Percentiles rank a stretch among this genome's conserved stretches.
These are phyloP conservation scores for Closterium sp. DNA, from an alignment of 139 green algal genomes.

Conservation along the genomic window DNA sequence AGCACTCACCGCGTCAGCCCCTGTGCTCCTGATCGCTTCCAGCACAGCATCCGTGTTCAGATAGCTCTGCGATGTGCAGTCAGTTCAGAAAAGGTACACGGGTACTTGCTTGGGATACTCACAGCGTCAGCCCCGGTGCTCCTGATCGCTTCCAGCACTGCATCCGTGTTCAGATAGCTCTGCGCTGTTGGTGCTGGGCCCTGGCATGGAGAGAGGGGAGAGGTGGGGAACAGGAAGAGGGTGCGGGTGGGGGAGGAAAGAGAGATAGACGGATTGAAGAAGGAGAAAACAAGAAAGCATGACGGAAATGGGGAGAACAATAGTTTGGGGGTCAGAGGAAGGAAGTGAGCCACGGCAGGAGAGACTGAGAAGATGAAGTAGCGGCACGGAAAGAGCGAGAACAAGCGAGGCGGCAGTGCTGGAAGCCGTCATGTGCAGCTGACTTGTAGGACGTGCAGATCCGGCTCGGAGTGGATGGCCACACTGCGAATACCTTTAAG, in stretches of 20 bases:
- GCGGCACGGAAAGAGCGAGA: background rate
- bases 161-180: slow-evolving; percentile 73
- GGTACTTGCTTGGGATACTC: too few species aligned
- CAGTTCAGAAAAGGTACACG: too few species aligned
- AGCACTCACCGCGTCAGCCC: slow-evolving; percentile 41
- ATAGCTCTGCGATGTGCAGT: slow-evolving; percentile 76
- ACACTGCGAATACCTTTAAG: slow-evolving; percentile 83
- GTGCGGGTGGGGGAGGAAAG: background rate
- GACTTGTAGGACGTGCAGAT: slow-evolving; percentile 64
- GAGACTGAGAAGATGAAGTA: background rate
- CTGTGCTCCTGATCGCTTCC: slow-evolving; percentile 57
- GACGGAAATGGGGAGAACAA: background rate
- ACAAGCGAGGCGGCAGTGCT: background rate
- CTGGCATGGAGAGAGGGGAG: slow-evolving; percentile 6
- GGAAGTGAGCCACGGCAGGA: background rate
- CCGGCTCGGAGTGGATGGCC: slow-evolving; percentile 76
- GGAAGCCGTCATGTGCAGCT: slow-evolving; percentile 27
- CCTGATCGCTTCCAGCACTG: slow-evolving; percentile 65
- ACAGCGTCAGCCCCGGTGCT: slow-evolving; percentile 67
- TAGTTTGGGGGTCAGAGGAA: background rate
- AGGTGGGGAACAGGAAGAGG: background rate
- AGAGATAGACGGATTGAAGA: too few species aligned
- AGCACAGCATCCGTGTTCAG: slow-evolving; percentile 75
- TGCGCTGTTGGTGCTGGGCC: slow-evolving; percentile 66
- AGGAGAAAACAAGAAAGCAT: too few species aligned